phyloP scores from a whole-genome alignment of 345 rosid genomes.

The Lepidium africanum region DNA sequence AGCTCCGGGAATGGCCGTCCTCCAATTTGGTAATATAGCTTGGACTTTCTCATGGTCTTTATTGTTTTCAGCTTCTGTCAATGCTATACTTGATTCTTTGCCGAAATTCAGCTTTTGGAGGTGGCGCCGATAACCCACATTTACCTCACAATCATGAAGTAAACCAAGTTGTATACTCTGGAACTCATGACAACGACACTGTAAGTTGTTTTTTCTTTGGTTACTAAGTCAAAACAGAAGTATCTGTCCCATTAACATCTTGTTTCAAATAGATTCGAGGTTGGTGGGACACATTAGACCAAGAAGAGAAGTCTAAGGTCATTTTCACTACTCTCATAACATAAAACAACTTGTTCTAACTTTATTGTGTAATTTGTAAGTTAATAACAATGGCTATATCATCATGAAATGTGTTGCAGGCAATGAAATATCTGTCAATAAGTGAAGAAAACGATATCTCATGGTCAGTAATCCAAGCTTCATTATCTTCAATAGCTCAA shows the following conservation, averaged over 20 bases:
- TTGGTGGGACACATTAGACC: conserved; percentile 70
- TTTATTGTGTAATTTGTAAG: background rate
- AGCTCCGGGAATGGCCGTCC: conserved; percentile 99
- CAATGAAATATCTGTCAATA: conserved; percentile 52
- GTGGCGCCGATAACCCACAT: conserved; percentile 79
- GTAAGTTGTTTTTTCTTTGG: conserved; percentile 26
- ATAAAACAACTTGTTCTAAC: background rate
- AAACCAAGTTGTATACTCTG: conserved; percentile 95
- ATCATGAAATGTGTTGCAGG: conserved; percentile 39
- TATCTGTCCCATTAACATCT: background rate
- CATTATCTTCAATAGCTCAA: conserved; percentile 61
- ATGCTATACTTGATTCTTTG: background rate
- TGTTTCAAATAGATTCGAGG: conserved; percentile 48
- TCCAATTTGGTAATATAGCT: conserved; percentile 70
- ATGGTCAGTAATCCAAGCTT: conserved; percentile 63
- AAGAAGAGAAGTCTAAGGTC: conserved; percentile 60
- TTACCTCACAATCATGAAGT: conserved; percentile 86
- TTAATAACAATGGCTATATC: background rate
- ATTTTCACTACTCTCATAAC: background rate
- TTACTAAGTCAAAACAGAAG: background rate
- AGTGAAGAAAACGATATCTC: conserved; percentile 46
- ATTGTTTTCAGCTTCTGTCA: background rate
- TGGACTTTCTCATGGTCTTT: background rate
- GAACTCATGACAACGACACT: conserved; percentile 96
- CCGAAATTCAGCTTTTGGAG: conserved; percentile 59